A percentile compares a stretch with the other conserved stretches of the same genome.
phyloP scores from a whole-genome alignment of 78 protist species.

The Blattamonas nauphoetae region DNA sequence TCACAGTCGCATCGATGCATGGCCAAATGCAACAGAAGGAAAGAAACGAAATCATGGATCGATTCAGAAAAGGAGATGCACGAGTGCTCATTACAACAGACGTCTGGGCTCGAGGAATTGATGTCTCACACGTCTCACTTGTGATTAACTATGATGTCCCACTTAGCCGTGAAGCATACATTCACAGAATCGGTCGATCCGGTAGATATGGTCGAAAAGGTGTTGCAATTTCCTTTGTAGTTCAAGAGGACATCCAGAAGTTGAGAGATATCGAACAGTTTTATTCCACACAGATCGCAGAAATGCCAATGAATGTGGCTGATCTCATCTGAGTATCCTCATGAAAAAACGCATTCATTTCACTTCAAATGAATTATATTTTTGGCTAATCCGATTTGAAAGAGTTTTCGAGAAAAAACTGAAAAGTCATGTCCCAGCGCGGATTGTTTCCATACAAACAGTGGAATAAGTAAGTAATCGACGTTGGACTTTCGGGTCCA shows the following conservation, averaged over 20 bases:
- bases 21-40: constrained; percentile 84
- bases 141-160: constrained; percentile 98
- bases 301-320: constrained; percentile 84
- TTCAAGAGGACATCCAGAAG: constrained; percentile 70
- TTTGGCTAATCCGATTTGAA: no score
- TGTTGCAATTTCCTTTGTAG: constrained; percentile 96
- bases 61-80: constrained; percentile 69
- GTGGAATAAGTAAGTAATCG: no score
- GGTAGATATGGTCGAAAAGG: constrained; percentile 98
- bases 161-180: constrained; percentile 89
- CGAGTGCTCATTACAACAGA: constrained; percentile 89
- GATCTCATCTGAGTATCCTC: neutral
- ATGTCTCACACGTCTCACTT: constrained; percentile 93
- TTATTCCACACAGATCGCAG: constrained; percentile 72
- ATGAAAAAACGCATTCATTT: no score
- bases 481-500: no score
- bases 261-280: constrained; percentile 82
- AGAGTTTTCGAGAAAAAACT: no score
- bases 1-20: constrained; percentile 87
- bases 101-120: constrained; percentile 89
- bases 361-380: no score
- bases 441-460: no score
- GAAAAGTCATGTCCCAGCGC: no score
- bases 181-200: constrained; percentile 93
- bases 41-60: constrained; percentile 72